Percentiles rank a stretch among this genome's conserved stretches.
Evolutionary conservation across 805 yeast species (phyloP).

Genomic region (Debaryomyces hansenii): DNA sequence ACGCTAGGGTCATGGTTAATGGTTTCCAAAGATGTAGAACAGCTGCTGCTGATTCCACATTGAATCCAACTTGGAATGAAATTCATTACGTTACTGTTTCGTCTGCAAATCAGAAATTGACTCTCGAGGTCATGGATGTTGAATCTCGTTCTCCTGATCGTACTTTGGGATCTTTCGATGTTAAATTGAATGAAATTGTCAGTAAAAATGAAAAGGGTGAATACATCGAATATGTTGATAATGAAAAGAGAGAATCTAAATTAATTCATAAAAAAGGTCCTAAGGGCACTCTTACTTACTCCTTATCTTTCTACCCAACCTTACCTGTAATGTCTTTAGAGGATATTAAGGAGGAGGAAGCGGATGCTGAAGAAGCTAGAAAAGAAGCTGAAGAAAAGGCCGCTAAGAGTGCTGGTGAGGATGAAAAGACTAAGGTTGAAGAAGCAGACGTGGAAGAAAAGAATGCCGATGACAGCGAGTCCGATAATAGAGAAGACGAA

Average conservation of each 20-base stretch:
- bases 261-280: slow-evolving; percentile 77
- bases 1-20: slow-evolving; percentile 75
- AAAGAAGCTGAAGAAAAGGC: slow-evolving; percentile 34
- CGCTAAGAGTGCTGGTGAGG: slow-evolving; percentile 9
- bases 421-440: slow-evolving; percentile 5
- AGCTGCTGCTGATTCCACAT: slow-evolving; percentile 58
- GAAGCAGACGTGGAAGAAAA: slow-evolving; percentile 14
- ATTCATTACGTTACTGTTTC: slow-evolving; percentile 79
- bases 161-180: slow-evolving; percentile 78
- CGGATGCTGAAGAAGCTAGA: slow-evolving; percentile 33
- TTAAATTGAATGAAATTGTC: slow-evolving; percentile 67
- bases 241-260: slow-evolving; percentile 57
- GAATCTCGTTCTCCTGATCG: slow-evolving; percentile 79
- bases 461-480: slow-evolving; percentile 28
- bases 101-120: slow-evolving; percentile 76
- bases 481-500: slow-evolving; percentile 19
- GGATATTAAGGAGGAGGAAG: slow-evolving; percentile 61
- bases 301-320: slow-evolving; percentile 80
- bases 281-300: slow-evolving; percentile 75
- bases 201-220: slow-evolving; percentile 64
- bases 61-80: slow-evolving; percentile 85
- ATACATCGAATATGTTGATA: slow-evolving; percentile 57
- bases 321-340: slow-evolving; percentile 76
- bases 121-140: slow-evolving; percentile 90
- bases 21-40: slow-evolving; percentile 80